Base-by-base conservation (phyloP, 2,329 filamentous ascomycete genomes). In the Fusarium globosum region DNA sequence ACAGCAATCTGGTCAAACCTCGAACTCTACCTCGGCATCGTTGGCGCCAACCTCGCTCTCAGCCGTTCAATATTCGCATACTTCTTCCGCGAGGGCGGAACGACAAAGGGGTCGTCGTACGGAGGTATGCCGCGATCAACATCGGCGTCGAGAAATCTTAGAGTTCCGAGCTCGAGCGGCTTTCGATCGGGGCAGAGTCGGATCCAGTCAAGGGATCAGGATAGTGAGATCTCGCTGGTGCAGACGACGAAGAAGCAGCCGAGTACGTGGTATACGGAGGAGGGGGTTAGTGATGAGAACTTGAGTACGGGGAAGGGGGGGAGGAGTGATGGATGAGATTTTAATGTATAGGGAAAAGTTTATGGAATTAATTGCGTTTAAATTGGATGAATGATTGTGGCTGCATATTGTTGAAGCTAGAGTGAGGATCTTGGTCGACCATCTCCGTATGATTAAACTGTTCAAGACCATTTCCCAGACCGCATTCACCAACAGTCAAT, bases 1-100 rank as follows among this genome's bases (percentile, higher is more conserved):
- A 79, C 80, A 4, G 82, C 81, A 35, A 82, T 83, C 43, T 84
- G 82, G 82, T 82, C 79, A 18, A 78, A 83, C 15, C 70, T 83
- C 49, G 83, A 84, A 68, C 78, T 81, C 1, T 80, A 80, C 30
- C 73, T 84, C 2, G 83, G 82, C 33, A 82, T 84, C 23, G 78
- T 82, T 12, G 81, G 80, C n/a, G 82, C 74, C 36, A 80, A 80
- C 26, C 76, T 80, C 11, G 69, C 74, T 12, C 69, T 76, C 9
- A 65, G 74, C n/a, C 69, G 74, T 23, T 76, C 74, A 3, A 73
- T 76, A 28, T 75, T 65, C n/a, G 61, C 49, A 18, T 68, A 65
- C 20, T 73, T 76, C 38, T 66, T 75, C n/a, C 52, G 65, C 15
- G 61, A 59, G 2, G 53, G 28, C 18, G 61, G 41, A 13, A 57